Conservation (phyloP, 2,329 filamentous ascomycete species). For the Fusarium euwallaceae region DNA sequence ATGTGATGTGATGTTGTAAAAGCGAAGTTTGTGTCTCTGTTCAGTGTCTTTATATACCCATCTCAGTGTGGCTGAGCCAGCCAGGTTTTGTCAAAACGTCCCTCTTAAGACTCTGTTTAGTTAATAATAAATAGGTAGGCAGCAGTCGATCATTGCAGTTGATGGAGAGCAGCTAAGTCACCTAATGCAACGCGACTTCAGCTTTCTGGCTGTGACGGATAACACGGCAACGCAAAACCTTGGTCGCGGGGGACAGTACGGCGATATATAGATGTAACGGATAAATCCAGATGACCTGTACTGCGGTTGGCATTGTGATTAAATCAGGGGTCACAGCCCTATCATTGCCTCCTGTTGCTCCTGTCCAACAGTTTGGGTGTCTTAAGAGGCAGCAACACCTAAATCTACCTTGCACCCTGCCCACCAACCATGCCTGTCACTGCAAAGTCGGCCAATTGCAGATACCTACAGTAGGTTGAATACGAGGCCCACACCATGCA, state of each 20-base stretch:
- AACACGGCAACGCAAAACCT: background rate
- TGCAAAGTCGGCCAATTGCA: no score
- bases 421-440: no score
- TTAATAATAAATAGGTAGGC: no score
- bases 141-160: background rate
- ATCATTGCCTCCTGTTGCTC: background rate
- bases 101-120: no score
- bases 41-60: background rate
- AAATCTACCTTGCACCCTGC: no score
- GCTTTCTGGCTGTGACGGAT: background rate
- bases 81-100: background rate
- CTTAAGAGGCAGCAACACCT: background rate
- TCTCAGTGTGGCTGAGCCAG: background rate
- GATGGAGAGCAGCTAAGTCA: background rate
- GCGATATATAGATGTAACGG: background rate
- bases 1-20: background rate
- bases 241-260: background rate
- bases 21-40: no score
- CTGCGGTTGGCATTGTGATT: background rate
- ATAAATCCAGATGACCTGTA: background rate
- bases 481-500: no score
- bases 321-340: background rate
- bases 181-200: background rate
- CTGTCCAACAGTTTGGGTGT: background rate
- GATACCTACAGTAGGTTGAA: no score